Conservation (phyloP, 441 rosid species). For the Populus hybrid region DNA sequence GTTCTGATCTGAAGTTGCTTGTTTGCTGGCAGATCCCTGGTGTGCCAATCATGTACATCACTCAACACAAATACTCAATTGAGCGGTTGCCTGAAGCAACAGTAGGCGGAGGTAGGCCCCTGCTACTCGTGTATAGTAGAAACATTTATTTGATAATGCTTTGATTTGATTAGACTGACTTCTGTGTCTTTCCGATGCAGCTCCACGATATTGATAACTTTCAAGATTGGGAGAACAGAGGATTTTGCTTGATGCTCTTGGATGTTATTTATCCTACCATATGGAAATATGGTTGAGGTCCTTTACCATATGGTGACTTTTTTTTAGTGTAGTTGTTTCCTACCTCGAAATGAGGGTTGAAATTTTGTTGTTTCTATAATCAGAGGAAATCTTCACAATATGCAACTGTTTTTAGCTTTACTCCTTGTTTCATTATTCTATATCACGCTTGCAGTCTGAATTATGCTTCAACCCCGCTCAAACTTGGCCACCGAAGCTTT, state of each 20-base stretch:
- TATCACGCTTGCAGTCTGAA: background rate
- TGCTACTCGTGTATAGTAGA: background rate
- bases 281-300: background rate
- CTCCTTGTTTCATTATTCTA: background rate
- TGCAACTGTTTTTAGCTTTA: background rate
- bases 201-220: slow-evolving; percentile 28
- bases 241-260: background rate
- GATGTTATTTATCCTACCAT: background rate
- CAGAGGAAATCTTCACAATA: background rate
- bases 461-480: background rate
- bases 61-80: slow-evolving; percentile 63
- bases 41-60: slow-evolving; percentile 87
- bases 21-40: slow-evolving; percentile 66
- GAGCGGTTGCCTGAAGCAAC: slow-evolving; percentile 88
- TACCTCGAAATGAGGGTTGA: background rate
- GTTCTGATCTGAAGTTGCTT: background rate
- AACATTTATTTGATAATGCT: background rate
- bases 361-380: background rate
- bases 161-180: background rate
- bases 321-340: background rate
- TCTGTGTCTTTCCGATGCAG: slow-evolving; percentile 13
- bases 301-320: background rate
- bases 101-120: slow-evolving; percentile 65
- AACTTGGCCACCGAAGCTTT: background rate
- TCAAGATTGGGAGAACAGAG: background rate